Evolutionary conservation across 2,329 filamentous ascomycete species (phyloP).

Genomic region (Byssoonygena ceratinophila): DNA sequence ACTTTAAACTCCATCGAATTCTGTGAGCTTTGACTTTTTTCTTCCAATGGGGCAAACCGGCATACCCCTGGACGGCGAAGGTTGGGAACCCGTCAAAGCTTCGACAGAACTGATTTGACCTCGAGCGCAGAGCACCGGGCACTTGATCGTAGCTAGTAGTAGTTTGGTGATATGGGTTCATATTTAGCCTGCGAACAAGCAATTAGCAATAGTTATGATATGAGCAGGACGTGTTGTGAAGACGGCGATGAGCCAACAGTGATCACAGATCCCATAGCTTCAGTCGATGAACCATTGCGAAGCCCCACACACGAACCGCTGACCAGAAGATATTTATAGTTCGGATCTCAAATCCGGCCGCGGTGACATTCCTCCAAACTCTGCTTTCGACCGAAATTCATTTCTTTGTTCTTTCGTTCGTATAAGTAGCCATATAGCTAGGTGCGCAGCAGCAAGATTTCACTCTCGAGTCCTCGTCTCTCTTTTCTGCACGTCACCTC

Average conservation of each 20-base stretch:
- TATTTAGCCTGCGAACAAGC: too few relatives aligned
- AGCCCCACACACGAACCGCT: neutral
- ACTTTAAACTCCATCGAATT: neutral
- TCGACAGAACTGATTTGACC: too few relatives aligned
- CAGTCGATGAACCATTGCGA: too few relatives aligned
- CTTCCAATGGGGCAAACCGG: neutral
- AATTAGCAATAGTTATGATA: neutral
- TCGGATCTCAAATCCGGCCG: neutral
- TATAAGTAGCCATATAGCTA: neutral
- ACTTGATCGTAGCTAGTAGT: too few relatives aligned
- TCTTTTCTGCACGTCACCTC: neutral
- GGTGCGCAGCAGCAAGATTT: neutral
- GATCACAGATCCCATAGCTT: neutral
- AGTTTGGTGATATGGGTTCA: too few relatives aligned
- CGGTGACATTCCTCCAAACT: neutral
- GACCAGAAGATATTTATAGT: slow-evolving; percentile 1
- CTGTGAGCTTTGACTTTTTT: neutral
- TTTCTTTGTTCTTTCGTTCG: neutral
- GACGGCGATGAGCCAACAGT: neutral
- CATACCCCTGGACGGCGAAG: too few relatives aligned
- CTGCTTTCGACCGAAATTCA: neutral
- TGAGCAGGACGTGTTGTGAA: neutral
- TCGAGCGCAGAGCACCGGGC: too few relatives aligned
- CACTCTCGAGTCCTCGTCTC: neutral
- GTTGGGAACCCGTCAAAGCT: too few relatives aligned